Conservation (phyloP, 176 grass and related monocot genomes). For the Thinopyrum elongatum region DNA sequence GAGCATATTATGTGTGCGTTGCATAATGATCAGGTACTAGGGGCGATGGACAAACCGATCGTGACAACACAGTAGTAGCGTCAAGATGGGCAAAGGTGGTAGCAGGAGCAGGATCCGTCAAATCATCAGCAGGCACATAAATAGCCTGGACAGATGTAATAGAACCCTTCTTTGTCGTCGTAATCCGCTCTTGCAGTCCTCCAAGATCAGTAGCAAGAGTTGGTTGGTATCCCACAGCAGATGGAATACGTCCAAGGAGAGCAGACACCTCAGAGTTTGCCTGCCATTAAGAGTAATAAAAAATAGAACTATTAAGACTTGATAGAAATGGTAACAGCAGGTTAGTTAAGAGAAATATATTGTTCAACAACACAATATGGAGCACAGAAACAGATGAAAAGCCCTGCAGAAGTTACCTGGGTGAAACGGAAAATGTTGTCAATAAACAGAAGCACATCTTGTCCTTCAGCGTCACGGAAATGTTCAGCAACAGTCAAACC, state of each 20-base stretch:
- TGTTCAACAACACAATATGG: neutral
- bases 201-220: constrained; percentile 97
- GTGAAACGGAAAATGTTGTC: constrained; percentile 99
- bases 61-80: constrained; percentile 92
- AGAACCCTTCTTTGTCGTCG: constrained; percentile 91
- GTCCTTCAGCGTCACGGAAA: constrained; percentile 94
- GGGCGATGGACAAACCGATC: constrained; percentile 50
- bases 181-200: constrained; percentile 91
- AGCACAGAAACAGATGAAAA: neutral
- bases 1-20: neutral
- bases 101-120: constrained; percentile 96
- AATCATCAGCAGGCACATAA: constrained; percentile 98
- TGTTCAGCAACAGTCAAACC: constrained; percentile 95
- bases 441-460: constrained; percentile 97
- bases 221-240: constrained; percentile 97
- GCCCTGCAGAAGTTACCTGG: constrained; percentile 44
- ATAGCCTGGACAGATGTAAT: constrained; percentile 98
- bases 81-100: constrained; percentile 98
- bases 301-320: neutral
- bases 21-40: neutral
- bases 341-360: neutral
- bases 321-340: neutral
- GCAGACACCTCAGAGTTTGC: constrained; percentile 98
- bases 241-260: constrained; percentile 94
- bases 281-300: constrained; percentile 31